phyloP scores from a whole-genome alignment of 1,139 yeast species.

The Blastobotrys arbuscula region DNA sequence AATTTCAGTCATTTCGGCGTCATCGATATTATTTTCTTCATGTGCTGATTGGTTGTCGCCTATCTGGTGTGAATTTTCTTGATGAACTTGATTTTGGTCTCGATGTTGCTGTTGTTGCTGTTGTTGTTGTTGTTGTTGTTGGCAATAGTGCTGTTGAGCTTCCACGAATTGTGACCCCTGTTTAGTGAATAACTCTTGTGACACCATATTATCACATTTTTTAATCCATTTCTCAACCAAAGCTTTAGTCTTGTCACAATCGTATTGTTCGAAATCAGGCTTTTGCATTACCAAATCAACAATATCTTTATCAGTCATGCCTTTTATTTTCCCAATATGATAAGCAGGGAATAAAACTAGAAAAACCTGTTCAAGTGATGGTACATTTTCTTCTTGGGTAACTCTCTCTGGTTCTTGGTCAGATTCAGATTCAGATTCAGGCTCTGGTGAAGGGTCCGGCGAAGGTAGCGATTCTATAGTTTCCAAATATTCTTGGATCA shows the following conservation, averaged over 20 bases:
- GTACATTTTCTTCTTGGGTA: not conserved
- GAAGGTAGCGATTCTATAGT: not conserved
- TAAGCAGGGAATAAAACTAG: not conserved
- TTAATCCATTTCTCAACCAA: not conserved
- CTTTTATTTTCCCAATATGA: not conserved
- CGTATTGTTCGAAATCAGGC: not conserved
- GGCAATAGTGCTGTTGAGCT: not conserved
- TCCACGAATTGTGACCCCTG: not conserved
- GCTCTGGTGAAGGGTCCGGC: not conserved
- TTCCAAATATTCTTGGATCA: not conserved
- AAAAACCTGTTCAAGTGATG: not conserved
- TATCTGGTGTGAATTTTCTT: no score
- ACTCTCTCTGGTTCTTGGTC: no score
- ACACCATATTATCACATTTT: not conserved
- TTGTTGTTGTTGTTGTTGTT: not conserved
- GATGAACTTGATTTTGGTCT: no score
- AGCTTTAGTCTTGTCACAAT: not conserved
- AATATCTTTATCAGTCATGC: not conserved
- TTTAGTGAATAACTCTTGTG: not conserved
- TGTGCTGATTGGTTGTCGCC: no score
- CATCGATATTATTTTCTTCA: no score
- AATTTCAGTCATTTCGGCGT: no score
- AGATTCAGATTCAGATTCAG: not conserved
- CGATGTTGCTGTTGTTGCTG: no score
- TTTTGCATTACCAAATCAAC: not conserved